phyloP scores from a whole-genome alignment of 306 rosid genomes.

The Geum urbanum region DNA sequence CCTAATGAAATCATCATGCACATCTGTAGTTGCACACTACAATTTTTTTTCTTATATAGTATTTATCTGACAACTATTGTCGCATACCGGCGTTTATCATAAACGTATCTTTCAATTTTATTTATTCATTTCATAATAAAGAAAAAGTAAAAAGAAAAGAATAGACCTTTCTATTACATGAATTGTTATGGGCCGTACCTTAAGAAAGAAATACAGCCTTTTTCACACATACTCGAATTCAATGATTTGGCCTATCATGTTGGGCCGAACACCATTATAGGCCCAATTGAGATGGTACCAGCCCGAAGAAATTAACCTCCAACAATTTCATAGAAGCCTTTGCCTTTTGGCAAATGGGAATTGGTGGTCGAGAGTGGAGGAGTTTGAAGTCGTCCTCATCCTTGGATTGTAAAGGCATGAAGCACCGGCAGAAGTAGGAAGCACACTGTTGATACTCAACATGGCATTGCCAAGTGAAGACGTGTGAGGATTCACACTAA shows the following conservation, averaged over 20 bases:
- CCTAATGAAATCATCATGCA: too few relatives aligned
- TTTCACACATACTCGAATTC: not conserved
- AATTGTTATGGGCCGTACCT: not conserved
- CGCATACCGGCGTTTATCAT: too few relatives aligned
- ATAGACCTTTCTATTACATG: not conserved
- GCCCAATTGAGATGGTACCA: not conserved
- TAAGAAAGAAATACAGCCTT: not conserved
- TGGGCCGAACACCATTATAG: not conserved
- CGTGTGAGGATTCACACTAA: conserved; percentile 29
- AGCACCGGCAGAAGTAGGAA: conserved; percentile 13
- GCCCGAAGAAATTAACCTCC: not conserved
- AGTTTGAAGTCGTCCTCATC: conserved; percentile 19
- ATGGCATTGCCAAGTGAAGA: conserved; percentile 45
- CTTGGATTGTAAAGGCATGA: conserved; percentile 28
- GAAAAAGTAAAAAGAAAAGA: too few relatives aligned
- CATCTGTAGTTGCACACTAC: too few relatives aligned
- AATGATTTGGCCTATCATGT: too few relatives aligned
- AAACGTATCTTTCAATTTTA: too few relatives aligned
- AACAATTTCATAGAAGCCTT: conserved; percentile 33
- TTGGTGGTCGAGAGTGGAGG: conserved; percentile 28
- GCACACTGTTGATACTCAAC: conserved; percentile 35
- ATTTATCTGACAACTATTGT: too few relatives aligned
- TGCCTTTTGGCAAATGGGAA: conserved; percentile 39
- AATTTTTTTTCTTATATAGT: too few relatives aligned
- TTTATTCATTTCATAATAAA: too few relatives aligned